phyloP scores from a whole-genome alignment of 2,329 filamentous ascomycete species.

The Teratosphaeria viscida region DNA sequence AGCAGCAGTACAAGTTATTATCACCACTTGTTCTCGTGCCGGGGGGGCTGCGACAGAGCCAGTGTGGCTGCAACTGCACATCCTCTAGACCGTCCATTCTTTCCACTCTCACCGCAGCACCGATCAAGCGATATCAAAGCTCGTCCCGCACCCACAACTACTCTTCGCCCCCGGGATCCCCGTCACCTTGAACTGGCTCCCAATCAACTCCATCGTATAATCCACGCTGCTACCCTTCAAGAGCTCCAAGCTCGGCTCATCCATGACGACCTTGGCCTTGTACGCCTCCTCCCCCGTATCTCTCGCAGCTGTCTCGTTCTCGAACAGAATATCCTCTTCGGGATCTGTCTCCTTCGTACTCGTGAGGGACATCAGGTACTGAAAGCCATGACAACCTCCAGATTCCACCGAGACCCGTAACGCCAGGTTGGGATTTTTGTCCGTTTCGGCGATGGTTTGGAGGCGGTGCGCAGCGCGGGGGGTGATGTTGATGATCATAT shows the following conservation, averaged over 20 bases:
- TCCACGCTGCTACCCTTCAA: constrained; percentile 91
- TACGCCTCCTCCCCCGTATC: constrained; percentile 21
- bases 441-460: constrained; percentile 47
- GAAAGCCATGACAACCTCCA: constrained; percentile 94
- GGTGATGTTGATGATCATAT: constrained; percentile 75
- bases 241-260: constrained; percentile 75
- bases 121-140: constrained; percentile 66
- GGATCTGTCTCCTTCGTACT: constrained; percentile 45
- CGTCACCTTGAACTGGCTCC: constrained; percentile 89
- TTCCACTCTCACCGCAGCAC: neutral
- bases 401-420: constrained; percentile 88
- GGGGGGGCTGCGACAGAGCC: neutral
- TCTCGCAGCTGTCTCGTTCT: constrained; percentile 41
- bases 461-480: constrained; percentile 67
- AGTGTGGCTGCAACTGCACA: constrained; percentile 26
- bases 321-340: constrained; percentile 83
- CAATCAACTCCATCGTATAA: constrained; percentile 91
- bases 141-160: constrained; percentile 94
- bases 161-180: constrained; percentile 87
- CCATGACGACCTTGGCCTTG: constrained; percentile 74
- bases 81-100: constrained; percentile 20
- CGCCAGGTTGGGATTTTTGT: constrained; percentile 63
- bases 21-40: neutral
- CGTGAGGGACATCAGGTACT: constrained; percentile 86
- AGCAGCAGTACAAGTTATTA: too few relatives aligned